Evolutionary conservation across 345 rosid genomes (phyloP).

Genomic region (Populus tremula): DNA sequence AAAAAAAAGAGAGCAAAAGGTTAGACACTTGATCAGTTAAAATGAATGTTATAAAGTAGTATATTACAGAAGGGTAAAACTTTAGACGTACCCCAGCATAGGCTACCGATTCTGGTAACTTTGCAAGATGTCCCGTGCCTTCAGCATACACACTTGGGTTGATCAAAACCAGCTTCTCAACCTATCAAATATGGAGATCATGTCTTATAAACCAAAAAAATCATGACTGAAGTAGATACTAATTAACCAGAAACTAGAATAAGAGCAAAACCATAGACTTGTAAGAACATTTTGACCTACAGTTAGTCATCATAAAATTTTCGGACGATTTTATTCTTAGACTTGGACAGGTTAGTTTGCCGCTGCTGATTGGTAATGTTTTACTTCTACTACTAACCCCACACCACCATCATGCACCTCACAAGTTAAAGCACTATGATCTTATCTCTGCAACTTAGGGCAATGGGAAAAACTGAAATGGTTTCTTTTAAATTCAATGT

Average conservation of each 20-base stretch:
- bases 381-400: background rate
- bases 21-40: background rate
- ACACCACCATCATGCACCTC: background rate
- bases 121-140: constrained; percentile 83
- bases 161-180: constrained; percentile 69
- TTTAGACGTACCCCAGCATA: constrained; percentile 70
- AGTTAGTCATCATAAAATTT: background rate
- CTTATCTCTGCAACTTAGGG: background rate
- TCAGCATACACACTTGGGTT: constrained; percentile 91
- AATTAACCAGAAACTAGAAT: background rate
- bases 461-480: background rate
- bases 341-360: background rate
- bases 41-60: background rate
- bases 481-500: background rate
- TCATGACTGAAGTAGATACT: background rate
- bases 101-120: constrained; percentile 65
- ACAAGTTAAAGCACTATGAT: background rate
- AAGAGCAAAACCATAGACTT: background rate
- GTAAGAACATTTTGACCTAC: background rate
- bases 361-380: background rate
- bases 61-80: background rate
- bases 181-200: constrained; percentile 30
- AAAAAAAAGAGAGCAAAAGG: background rate
- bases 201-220: background rate
- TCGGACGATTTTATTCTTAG: background rate